These are phyloP conservation scores for Collybia sordida DNA, from an alignment of 768 basidiomycete genomes.

Conservation along the genomic window DNA sequence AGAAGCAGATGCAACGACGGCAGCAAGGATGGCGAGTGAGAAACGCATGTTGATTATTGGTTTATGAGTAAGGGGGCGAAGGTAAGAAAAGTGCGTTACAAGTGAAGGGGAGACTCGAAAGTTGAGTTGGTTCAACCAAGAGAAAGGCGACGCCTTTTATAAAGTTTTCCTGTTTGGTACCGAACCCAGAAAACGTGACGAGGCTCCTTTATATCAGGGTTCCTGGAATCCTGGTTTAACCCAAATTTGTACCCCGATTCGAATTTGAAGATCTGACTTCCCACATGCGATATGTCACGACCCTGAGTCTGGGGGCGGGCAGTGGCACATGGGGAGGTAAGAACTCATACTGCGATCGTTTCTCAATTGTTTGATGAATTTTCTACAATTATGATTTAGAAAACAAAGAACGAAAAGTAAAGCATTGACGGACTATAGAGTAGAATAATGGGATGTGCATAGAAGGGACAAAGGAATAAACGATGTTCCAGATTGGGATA, in stretches of 20 bases:
- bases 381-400: too few relatives aligned
- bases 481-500: constrained; percentile 15
- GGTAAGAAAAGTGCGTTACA: neutral
- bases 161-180: constrained; percentile 1
- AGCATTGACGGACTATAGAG: neutral
- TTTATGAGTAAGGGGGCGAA: constrained; percentile 4
- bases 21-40: constrained; percentile 36
- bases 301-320: too few relatives aligned
- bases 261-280: too few relatives aligned
- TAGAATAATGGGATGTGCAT: constrained; percentile 27
- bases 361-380: too few relatives aligned
- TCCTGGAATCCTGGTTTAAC: neutral
- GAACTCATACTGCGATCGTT: too few relatives aligned
- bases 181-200: neutral
- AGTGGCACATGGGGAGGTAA: too few relatives aligned
- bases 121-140: constrained; percentile 6
- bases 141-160: constrained; percentile 2
- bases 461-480: constrained; percentile 31
- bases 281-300: too few relatives aligned
- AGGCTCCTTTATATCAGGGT: too few relatives aligned
- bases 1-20: constrained; percentile 39
- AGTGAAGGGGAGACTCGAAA: constrained; percentile 7
- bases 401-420: too few relatives aligned
- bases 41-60: constrained; percentile 50
- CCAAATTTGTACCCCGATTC: neutral